Evolutionary conservation across 2,329 filamentous ascomycete species (phyloP).

Genomic region (Stagonosporopsis vannaccii): DNA sequence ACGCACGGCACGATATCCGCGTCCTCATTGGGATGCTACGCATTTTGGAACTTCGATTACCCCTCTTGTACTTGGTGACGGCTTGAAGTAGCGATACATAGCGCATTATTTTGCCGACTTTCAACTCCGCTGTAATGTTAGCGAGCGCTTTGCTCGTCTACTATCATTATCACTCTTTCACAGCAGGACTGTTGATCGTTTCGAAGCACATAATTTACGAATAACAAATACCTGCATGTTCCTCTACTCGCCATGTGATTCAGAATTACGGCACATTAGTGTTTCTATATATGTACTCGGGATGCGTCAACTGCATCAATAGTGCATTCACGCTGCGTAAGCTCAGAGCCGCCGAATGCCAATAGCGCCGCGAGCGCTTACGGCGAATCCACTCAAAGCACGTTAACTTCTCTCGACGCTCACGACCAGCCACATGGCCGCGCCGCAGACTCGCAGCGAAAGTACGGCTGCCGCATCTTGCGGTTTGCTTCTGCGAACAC

Average conservation of each 20-base stretch:
- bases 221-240: neutral
- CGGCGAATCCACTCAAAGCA: neutral
- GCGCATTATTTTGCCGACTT: slow-evolving; percentile 19
- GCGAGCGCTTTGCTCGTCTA: slow-evolving; percentile 37
- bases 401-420: neutral
- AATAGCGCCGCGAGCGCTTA: slow-evolving; percentile 16
- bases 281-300: neutral
- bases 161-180: slow-evolving; percentile 32
- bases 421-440: neutral
- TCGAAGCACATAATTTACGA: slow-evolving; percentile 15
- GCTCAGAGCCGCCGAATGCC: slow-evolving; percentile 6
- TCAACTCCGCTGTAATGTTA: slow-evolving; percentile 40
- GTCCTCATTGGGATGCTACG: slow-evolving; percentile 15
- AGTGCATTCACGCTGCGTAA: slow-evolving; percentile 11
- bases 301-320: slow-evolving; percentile 3
- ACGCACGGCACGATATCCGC: slow-evolving; percentile 30
- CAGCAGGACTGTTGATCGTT: slow-evolving; percentile 50
- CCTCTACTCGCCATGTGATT: slow-evolving; percentile 10
- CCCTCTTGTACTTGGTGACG: slow-evolving; percentile 17
- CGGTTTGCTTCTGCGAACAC: neutral
- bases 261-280: slow-evolving; percentile 1
- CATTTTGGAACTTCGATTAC: slow-evolving; percentile 21
- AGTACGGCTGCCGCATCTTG: neutral
- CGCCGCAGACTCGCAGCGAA: neutral
- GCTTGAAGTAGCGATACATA: slow-evolving; percentile 21